Conservation (phyloP, 345 rosid species). For the Lumnitzera racemosa region DNA sequence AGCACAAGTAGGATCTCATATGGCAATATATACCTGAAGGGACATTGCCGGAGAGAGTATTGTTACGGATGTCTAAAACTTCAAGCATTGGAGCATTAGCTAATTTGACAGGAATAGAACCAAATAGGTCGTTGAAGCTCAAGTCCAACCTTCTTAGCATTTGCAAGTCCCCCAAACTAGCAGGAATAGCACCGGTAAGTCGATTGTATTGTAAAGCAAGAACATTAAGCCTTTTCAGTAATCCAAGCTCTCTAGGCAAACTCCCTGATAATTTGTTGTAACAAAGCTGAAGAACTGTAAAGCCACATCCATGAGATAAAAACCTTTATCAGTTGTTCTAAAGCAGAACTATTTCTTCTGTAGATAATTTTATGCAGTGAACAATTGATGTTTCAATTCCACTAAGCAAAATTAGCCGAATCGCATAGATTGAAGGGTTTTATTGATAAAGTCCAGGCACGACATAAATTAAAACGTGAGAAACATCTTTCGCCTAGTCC, state of each 20-base stretch:
- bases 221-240: conserved; percentile 53
- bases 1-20: no score
- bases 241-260: conserved; percentile 74
- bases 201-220: conserved; percentile 75
- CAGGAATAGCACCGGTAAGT: conserved; percentile 87
- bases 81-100: conserved; percentile 55
- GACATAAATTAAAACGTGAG: no score
- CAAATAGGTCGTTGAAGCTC: conserved; percentile 79
- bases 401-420: no score
- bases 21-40: conserved; percentile 49
- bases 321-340: no score
- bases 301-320: no score
- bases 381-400: no score
- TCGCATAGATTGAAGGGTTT: no score
- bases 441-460: no score
- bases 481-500: no score
- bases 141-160: conserved; percentile 67
- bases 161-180: conserved; percentile 67
- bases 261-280: conserved; percentile 77
- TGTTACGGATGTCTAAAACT: conserved; percentile 75
- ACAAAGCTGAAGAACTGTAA: conserved; percentile 81
- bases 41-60: conserved; percentile 75
- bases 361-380: no score
- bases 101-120: conserved; percentile 70
- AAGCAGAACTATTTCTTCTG: no score